phyloP scores from a whole-genome alignment of 2,329 filamentous ascomycete genomes.

The Aureobasidium sp. region DNA sequence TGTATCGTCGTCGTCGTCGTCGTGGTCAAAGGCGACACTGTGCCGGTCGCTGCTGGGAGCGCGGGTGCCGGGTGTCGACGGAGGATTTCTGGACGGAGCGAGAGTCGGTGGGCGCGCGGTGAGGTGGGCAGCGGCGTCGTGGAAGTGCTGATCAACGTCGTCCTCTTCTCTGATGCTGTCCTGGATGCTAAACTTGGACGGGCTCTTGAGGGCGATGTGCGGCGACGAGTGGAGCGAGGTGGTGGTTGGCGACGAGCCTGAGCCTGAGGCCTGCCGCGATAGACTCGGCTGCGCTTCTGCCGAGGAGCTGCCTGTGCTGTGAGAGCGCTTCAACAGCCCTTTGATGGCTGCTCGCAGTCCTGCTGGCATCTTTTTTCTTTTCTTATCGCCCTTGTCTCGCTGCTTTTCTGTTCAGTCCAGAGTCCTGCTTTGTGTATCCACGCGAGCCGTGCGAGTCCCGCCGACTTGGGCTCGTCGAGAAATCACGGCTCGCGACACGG shows the following conservation, averaged over 20 bases:
- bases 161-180: conserved; percentile 12
- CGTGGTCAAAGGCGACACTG: conserved; percentile 20
- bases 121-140: conserved; percentile 2
- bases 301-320: conserved; percentile 12
- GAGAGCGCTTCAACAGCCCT: conserved; percentile 4
- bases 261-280: not conserved
- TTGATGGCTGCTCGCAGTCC: not conserved
- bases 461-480: conserved; percentile 1
- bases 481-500: not conserved
- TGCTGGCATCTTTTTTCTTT: conserved; percentile 6
- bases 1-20: not conserved
- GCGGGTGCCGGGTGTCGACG: not conserved
- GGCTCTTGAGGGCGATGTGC: not conserved
- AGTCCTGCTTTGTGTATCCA: not conserved
- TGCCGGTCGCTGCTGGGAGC: not conserved
- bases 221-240: not conserved
- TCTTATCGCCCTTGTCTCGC: too few relatives aligned
- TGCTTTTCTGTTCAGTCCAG: too few relatives aligned
- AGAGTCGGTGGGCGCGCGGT: not conserved
- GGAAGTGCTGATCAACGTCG: conserved; percentile 1
- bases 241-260: not conserved
- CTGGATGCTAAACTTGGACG: conserved; percentile 14
- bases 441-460: not conserved
- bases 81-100: not conserved
- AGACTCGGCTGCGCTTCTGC: conserved; percentile 9